A percentile compares a stretch with the other conserved stretches of the same genome.
Conservation (phyloP, 192 early-diverging fungal species). For the Backusella morwellensis region DNA sequence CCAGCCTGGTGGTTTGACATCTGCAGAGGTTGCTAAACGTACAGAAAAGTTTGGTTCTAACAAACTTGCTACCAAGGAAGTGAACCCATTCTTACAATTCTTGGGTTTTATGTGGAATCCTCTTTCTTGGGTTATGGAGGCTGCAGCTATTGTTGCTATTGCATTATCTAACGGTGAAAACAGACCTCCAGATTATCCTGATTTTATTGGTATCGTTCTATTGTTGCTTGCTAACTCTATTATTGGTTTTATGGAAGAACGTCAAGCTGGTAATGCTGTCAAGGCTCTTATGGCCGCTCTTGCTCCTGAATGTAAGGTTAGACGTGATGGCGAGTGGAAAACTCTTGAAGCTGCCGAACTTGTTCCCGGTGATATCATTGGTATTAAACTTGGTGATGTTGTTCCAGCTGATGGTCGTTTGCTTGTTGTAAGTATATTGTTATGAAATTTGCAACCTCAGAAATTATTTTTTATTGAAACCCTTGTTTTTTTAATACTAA, state of each 20-base stretch:
- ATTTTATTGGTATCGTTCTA: slow-evolving; percentile 79
- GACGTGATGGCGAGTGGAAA: slow-evolving; percentile 77
- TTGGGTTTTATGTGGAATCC: slow-evolving; percentile 82
- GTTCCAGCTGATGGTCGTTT: slow-evolving; percentile 85
- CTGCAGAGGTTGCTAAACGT: slow-evolving; percentile 58
- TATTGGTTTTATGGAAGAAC: slow-evolving; percentile 89
- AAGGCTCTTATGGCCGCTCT: slow-evolving; percentile 89
- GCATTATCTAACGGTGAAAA: slow-evolving; percentile 67
- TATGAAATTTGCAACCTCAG: too few species aligned
- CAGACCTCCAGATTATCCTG: slow-evolving; percentile 71
- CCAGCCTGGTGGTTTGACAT: slow-evolving; percentile 58
- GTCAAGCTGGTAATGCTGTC: slow-evolving; percentile 84
- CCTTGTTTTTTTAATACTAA: too few species aligned
- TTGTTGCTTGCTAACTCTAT: slow-evolving; percentile 79
- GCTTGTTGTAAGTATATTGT: slow-evolving; percentile 47
- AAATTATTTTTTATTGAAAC: background rate
- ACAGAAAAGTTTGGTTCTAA: slow-evolving; percentile 66
- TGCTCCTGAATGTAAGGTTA: slow-evolving; percentile 82
- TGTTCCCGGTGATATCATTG: slow-evolving; percentile 88
- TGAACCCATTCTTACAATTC: slow-evolving; percentile 82
- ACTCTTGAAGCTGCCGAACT: slow-evolving; percentile 70
- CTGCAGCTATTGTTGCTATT: slow-evolving; percentile 78
- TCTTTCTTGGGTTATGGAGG: slow-evolving; percentile 80
- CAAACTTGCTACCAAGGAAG: slow-evolving; percentile 70
- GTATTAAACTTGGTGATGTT: slow-evolving; percentile 82